Conservation (phyloP, 208 protist species). For the Wallacemonas rigidus region DNA sequence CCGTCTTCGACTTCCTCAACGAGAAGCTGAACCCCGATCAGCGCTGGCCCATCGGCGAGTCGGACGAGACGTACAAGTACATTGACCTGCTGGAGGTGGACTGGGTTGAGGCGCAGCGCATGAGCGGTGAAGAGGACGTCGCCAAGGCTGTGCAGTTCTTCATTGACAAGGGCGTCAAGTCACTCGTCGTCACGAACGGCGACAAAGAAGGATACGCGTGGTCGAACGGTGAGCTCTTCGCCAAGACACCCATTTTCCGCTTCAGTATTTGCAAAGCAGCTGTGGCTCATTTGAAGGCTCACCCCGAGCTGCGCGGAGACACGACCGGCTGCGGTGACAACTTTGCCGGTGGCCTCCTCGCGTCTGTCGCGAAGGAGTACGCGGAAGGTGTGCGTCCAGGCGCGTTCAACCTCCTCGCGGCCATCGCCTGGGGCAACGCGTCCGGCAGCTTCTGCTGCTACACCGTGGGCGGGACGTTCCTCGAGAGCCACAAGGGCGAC, state of each 20-base stretch:
- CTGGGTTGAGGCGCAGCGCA: slow-evolving; percentile 32
- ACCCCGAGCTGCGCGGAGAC: slow-evolving; percentile 24
- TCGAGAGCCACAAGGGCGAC: slow-evolving; percentile 28
- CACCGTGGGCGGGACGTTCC: slow-evolving; percentile 33
- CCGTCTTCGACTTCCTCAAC: slow-evolving; percentile 34
- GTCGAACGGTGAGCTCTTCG: slow-evolving; percentile 33
- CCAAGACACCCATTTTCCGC: slow-evolving; percentile 19
- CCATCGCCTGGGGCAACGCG: slow-evolving; percentile 24
- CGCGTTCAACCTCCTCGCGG: slow-evolving; percentile 24
- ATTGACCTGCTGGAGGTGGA: slow-evolving; percentile 42
- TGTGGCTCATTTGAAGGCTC: slow-evolving; percentile 16
- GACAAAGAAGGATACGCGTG: slow-evolving; percentile 22
- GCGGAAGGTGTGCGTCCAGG: slow-evolving; percentile 9
- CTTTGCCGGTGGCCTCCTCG: slow-evolving; percentile 29
- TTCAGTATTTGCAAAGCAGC: slow-evolving; percentile 27
- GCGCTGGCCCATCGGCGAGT: slow-evolving; percentile 31
- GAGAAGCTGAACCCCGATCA: slow-evolving; percentile 21
- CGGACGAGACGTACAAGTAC: slow-evolving; percentile 38
- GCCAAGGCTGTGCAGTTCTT: slow-evolving; percentile 28
- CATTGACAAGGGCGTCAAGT: slow-evolving; percentile 23
- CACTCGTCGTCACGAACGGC: slow-evolving; percentile 34
- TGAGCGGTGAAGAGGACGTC: slow-evolving; percentile 24
- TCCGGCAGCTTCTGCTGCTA: slow-evolving; percentile 36
- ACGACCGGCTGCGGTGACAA: slow-evolving; percentile 35
- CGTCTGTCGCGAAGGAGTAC: slow-evolving; percentile 19